phyloP scores from a whole-genome alignment of 306 rosid species.

The Lathyrus oleraceus region DNA sequence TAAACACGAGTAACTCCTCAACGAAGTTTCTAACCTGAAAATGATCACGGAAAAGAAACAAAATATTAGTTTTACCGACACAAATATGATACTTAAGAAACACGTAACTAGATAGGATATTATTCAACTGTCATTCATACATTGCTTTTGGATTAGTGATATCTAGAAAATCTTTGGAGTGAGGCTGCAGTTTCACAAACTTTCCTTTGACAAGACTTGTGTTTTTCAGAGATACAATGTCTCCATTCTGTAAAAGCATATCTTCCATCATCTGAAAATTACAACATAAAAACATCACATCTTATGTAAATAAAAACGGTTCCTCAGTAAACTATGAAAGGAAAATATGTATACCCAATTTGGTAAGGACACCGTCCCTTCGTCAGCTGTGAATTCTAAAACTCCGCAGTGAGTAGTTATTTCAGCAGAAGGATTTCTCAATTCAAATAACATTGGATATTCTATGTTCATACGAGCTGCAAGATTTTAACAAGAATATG shows the following conservation, averaged over 20 bases:
- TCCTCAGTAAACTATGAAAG: not conserved
- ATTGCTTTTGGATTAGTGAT: conserved; percentile 53
- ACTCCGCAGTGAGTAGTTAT: conserved; percentile 58
- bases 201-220: conserved; percentile 43
- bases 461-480: conserved; percentile 44
- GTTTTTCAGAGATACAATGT: conserved; percentile 43
- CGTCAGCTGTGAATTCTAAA: conserved; percentile 60
- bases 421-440: conserved; percentile 39
- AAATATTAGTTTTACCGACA: too few species aligned
- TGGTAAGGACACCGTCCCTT: conserved; percentile 47
- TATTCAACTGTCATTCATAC: conserved; percentile 5
- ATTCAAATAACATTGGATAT: conserved; percentile 64
- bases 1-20: conserved; percentile 54
- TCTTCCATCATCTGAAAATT: conserved; percentile 58
- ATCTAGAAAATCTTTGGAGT: conserved; percentile 54
- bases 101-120: not conserved
- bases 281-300: not conserved
- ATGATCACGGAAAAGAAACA: conserved; percentile 8
- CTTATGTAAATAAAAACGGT: conserved; percentile 8
- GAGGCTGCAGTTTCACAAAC: conserved; percentile 62
- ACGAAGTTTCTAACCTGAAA: conserved; percentile 53
- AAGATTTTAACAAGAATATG: conserved; percentile 7
- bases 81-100: not conserved
- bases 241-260: conserved; percentile 51
- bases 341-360: conserved; percentile 40